phyloP scores from a whole-genome alignment of 108 stramenopile species.

The Bacterosira constricta region DNA sequence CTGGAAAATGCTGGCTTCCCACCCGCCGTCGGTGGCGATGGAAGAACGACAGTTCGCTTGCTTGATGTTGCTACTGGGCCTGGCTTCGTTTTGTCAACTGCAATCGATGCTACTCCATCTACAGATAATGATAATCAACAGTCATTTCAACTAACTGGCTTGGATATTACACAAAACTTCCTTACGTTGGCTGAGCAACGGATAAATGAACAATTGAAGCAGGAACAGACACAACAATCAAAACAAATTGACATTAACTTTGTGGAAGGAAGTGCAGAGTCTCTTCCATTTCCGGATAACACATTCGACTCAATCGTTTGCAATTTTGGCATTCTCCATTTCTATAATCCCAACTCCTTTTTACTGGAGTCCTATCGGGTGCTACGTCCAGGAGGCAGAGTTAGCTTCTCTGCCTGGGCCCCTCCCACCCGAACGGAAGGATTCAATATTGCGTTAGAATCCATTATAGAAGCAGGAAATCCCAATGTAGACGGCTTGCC shows the following conservation, averaged over 20 bases:
- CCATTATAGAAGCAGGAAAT: constrained; percentile 48
- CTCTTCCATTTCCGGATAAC: constrained; percentile 39
- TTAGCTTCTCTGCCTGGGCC: constrained; percentile 53
- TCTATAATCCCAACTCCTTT: constrained; percentile 40
- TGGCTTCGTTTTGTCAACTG: constrained; percentile 44
- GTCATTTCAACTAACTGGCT: constrained; percentile 42
- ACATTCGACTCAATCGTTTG: constrained; percentile 47
- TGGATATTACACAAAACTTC: constrained; percentile 53
- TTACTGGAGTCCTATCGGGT: constrained; percentile 45
- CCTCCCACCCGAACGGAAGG: constrained; percentile 43
- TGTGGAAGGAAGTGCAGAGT: constrained; percentile 46
- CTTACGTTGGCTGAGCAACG: constrained; percentile 44
- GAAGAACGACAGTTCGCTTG: constrained; percentile 15
- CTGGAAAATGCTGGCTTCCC: constrained; percentile 39
- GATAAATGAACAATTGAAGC: constrained; percentile 28
- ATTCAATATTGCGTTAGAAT: constrained; percentile 37
- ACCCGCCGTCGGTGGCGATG: constrained; percentile 3
- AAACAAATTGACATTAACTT: constrained; percentile 39
- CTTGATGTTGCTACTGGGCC: constrained; percentile 53
- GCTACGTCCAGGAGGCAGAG: constrained; percentile 46
- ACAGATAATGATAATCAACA: constrained; percentile 7
- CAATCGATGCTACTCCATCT: constrained; percentile 18
- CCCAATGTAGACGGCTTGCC: constrained; percentile 44
- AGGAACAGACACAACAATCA: background rate
- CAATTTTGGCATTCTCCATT: constrained; percentile 54